Percentiles rank a stretch among this genome's conserved stretches.
Evolutionary conservation across 768 basidiomycete species (phyloP).

Genomic region (Tylopilus vinaceipallidus): DNA sequence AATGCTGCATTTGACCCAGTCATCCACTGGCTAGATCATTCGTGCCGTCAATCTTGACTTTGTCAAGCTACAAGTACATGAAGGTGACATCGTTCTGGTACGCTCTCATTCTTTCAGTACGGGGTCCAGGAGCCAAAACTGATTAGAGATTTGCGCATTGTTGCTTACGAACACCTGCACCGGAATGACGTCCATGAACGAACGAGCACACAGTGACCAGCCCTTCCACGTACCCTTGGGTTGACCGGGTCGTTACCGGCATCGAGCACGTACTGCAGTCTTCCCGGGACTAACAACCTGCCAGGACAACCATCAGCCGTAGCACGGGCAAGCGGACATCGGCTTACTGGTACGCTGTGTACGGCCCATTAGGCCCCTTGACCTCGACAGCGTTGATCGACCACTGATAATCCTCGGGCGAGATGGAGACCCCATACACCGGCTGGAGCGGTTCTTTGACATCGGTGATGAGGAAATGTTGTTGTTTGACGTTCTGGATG

Average conservation of each 20-base stretch:
- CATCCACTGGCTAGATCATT: too few relatives aligned
- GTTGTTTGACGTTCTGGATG: neutral
- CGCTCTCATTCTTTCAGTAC: too few relatives aligned
- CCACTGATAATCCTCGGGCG: neutral
- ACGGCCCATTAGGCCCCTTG: neutral
- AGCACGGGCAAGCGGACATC: too few relatives aligned
- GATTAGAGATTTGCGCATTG: slow-evolving; percentile 2
- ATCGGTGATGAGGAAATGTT: neutral
- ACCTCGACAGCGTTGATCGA: neutral
- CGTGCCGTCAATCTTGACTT: too few relatives aligned
- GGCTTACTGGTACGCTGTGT: neutral
- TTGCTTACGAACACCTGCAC: slow-evolving; percentile 1
- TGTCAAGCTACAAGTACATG: too few relatives aligned
- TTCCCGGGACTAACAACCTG: neutral
- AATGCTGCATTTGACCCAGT: too few relatives aligned
- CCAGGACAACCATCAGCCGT: neutral
- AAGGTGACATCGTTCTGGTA: too few relatives aligned
- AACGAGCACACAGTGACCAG: neutral
- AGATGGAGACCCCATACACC: neutral
- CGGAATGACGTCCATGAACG: neutral
- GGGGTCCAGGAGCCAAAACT: neutral
- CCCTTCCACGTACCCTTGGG: neutral
- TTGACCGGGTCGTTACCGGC: neutral
- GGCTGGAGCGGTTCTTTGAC: neutral
- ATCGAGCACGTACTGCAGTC: neutral